Evolutionary conservation across 176 grass and related monocot species (phyloP).

Genomic region (Otatea glauca): DNA sequence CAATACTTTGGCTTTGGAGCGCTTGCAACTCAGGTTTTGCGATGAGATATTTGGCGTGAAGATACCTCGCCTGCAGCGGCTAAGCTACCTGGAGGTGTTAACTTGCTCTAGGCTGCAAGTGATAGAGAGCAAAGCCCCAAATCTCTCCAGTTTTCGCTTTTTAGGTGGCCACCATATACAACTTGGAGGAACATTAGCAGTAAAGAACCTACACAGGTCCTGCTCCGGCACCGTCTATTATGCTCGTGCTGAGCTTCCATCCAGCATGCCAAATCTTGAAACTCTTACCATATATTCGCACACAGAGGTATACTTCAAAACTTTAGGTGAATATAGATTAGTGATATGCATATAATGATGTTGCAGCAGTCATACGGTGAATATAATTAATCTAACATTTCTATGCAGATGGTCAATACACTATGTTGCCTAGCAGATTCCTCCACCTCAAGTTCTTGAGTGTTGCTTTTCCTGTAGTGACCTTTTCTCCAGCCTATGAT

Average conservation of each 20-base stretch:
- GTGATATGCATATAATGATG: neutral
- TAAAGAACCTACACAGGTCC: neutral
- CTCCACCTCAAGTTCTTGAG: conserved; percentile 4
- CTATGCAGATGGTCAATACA: conserved; percentile 18
- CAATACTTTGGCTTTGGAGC: neutral
- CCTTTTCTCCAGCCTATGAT: neutral
- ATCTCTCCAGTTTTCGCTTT: neutral
- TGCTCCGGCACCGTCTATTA: neutral
- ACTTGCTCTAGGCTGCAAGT: neutral
- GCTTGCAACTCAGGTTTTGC: neutral
- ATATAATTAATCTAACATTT: neutral
- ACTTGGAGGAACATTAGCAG: neutral
- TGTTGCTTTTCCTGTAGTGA: neutral
- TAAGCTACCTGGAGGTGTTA: neutral
- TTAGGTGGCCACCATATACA: neutral
- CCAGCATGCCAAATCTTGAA: conserved; percentile 31
- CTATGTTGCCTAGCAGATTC: conserved; percentile 4
- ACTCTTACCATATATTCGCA: neutral
- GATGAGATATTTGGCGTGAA: neutral
- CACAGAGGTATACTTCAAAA: neutral
- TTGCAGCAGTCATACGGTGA: neutral
- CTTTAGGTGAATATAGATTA: neutral
- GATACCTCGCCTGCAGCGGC: conserved; percentile 3
- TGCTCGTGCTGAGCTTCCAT: conserved; percentile 18
- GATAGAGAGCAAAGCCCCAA: neutral